These are phyloP conservation scores for Echinosphaeria canescens DNA, from an alignment of 2,329 filamentous ascomycete genomes.

Conservation along the genomic window DNA sequence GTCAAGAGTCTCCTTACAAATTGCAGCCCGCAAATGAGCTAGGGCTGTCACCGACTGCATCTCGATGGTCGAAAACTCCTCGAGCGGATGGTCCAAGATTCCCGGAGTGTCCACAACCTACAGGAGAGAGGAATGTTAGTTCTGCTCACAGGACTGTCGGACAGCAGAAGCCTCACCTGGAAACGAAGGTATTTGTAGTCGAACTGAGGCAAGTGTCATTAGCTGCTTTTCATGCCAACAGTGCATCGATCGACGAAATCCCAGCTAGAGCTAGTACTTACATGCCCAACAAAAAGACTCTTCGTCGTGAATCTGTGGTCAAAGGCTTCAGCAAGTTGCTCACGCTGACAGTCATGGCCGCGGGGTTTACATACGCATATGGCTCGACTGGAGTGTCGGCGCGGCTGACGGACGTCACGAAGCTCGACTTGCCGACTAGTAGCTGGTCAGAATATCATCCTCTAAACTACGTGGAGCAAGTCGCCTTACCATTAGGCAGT, in stretches of 20 bases:
- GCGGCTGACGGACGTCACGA: conserved; percentile 76
- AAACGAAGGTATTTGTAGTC: conserved; percentile 57
- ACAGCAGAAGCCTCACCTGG: too few species aligned
- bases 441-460: too few species aligned
- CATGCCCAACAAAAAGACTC: conserved; percentile 89
- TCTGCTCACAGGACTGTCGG: too few species aligned
- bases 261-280: too few species aligned
- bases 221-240: too few species aligned
- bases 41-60: conserved; percentile 98
- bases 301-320: conserved; percentile 86
- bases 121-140: conserved; percentile 53
- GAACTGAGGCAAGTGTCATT: too few species aligned
- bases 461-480: too few species aligned
- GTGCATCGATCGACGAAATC: too few species aligned
- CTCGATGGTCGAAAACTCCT: conserved; percentile 99
- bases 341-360: too few species aligned
- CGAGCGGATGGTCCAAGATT: conserved; percentile 89
- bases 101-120: conserved; percentile 93
- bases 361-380: too few species aligned
- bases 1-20: too few species aligned
- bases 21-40: conserved; percentile 84
- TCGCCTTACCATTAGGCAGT: conserved; percentile 95
- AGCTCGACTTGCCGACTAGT: conserved; percentile 95
- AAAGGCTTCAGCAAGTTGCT: too few species aligned
- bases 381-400: conserved; percentile 96